Conservation (phyloP, 805 yeast genomes). For the Ogataea nonfermentans region DNA sequence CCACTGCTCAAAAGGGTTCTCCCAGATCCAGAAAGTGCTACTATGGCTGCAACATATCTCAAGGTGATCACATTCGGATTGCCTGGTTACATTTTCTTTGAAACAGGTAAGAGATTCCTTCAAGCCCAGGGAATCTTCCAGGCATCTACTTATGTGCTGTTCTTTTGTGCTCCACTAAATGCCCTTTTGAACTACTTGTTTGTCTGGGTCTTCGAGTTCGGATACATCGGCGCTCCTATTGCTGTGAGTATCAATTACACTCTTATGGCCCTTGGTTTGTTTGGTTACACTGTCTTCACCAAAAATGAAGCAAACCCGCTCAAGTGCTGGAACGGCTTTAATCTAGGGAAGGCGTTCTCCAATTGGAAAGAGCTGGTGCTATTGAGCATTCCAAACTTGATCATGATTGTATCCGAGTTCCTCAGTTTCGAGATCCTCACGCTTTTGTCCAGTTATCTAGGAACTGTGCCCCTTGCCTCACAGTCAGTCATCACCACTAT, state of each 20-base stretch:
- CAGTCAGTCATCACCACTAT: slow-evolving; percentile 71
- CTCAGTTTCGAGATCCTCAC: slow-evolving; percentile 76
- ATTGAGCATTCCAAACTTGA: slow-evolving; percentile 68
- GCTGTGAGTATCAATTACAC: slow-evolving; percentile 71
- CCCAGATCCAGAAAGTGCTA: slow-evolving; percentile 44
- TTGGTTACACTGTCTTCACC: slow-evolving; percentile 45
- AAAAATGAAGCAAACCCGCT: slow-evolving; percentile 39
- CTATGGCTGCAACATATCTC: slow-evolving; percentile 58
- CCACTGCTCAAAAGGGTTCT: slow-evolving; percentile 43
- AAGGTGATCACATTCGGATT: slow-evolving; percentile 57
- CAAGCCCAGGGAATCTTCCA: slow-evolving; percentile 80
- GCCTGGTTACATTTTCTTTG: slow-evolving; percentile 67
- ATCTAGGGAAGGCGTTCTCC: slow-evolving; percentile 36
- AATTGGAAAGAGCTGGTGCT: slow-evolving; percentile 66
- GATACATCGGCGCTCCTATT: slow-evolving; percentile 75
- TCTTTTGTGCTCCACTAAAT: slow-evolving; percentile 73
- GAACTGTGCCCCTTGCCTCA: slow-evolving; percentile 62
- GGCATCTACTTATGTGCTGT: slow-evolving; percentile 71
- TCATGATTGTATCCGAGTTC: slow-evolving; percentile 79
- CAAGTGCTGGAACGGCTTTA: slow-evolving; percentile 38
- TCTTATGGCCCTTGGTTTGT: slow-evolving; percentile 60
- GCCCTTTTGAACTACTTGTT: slow-evolving; percentile 62
- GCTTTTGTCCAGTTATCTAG: slow-evolving; percentile 63
- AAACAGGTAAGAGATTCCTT: slow-evolving; percentile 68
- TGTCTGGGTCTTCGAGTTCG: slow-evolving; percentile 68